These are phyloP conservation scores for Linum lewisii DNA, from an alignment of 345 rosid species.

Conservation along the genomic window DNA sequence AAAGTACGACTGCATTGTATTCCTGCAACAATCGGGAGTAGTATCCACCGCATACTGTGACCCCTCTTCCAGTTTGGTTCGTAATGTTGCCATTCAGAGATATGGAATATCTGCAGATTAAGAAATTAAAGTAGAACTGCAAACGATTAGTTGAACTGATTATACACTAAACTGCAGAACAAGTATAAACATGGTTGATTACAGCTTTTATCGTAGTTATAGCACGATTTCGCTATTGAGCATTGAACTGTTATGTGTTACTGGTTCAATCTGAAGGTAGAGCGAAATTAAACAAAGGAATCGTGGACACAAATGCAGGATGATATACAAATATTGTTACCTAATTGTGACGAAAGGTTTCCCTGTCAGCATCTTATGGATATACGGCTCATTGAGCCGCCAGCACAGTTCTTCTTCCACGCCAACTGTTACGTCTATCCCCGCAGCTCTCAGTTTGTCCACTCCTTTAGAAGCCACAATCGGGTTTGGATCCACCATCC, in stretches of 20 bases:
- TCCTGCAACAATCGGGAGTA: constrained; percentile 62
- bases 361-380: constrained; percentile 54
- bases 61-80: constrained; percentile 62
- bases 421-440: constrained; percentile 57
- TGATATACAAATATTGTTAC: constrained; percentile 21
- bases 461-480: constrained; percentile 71
- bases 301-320: neutral
- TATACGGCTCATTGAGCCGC: constrained; percentile 64
- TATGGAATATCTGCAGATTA: constrained; percentile 49
- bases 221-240: too few species aligned
- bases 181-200: too few species aligned
- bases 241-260: too few species aligned
- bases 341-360: constrained; percentile 68
- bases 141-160: too few species aligned
- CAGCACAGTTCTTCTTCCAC: constrained; percentile 71
- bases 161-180: neutral
- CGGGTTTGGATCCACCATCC: constrained; percentile 92
- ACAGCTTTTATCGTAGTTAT: too few species aligned
- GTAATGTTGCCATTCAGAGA: constrained; percentile 48
- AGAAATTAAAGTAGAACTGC: constrained; percentile 7
- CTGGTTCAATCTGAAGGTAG: neutral
- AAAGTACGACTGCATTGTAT: constrained; percentile 56
- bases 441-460: constrained; percentile 47
- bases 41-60: constrained; percentile 44
- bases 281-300: neutral